Evolutionary conservation across 1,139 yeast species (phyloP).

Genomic region (Blastobotrys ciferrii): DNA sequence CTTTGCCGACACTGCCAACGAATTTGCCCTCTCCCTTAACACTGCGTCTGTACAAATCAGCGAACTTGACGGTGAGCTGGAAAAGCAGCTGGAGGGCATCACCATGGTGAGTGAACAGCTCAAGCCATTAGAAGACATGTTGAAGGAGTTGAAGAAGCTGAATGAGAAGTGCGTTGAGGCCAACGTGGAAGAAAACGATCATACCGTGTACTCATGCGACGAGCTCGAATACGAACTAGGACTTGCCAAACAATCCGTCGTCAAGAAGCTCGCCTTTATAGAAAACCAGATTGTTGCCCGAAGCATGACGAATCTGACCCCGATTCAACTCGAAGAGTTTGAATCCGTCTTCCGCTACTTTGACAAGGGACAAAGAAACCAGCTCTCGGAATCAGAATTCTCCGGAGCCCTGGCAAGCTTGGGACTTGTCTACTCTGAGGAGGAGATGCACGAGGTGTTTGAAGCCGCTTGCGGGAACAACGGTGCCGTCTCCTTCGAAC

Average conservation of each 20-base stretch:
- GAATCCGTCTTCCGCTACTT: constrained; percentile 44
- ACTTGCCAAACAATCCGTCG: constrained; percentile 39
- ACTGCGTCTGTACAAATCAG: constrained; percentile 35
- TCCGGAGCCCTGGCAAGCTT: constrained; percentile 42
- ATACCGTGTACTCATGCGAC: constrained; percentile 40
- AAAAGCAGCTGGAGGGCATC: constrained; percentile 38
- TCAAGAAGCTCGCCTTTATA: constrained; percentile 40
- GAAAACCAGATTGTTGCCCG: constrained; percentile 44
- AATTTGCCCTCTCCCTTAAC: constrained; percentile 35
- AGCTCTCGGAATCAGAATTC: constrained; percentile 38
- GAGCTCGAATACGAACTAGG: constrained; percentile 43
- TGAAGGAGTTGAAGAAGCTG: constrained; percentile 32
- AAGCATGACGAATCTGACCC: constrained; percentile 41
- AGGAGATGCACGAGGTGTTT: constrained; percentile 41
- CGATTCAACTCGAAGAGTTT: constrained; percentile 43
- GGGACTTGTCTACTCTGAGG: constrained; percentile 39
- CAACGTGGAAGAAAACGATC: constrained; percentile 43
- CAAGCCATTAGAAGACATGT: constrained; percentile 34
- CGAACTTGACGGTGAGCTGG: constrained; percentile 41
- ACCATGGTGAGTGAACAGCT: constrained; percentile 35
- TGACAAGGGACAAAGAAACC: constrained; percentile 39
- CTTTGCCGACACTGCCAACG: constrained; percentile 44
- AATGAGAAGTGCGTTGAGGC: constrained; percentile 37
- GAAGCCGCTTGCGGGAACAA: constrained; percentile 32
- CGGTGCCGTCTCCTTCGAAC: constrained; percentile 37